Conservation (phyloP, 768 basidiomycete genomes). For the Leccinum olivaceopallidum region DNA sequence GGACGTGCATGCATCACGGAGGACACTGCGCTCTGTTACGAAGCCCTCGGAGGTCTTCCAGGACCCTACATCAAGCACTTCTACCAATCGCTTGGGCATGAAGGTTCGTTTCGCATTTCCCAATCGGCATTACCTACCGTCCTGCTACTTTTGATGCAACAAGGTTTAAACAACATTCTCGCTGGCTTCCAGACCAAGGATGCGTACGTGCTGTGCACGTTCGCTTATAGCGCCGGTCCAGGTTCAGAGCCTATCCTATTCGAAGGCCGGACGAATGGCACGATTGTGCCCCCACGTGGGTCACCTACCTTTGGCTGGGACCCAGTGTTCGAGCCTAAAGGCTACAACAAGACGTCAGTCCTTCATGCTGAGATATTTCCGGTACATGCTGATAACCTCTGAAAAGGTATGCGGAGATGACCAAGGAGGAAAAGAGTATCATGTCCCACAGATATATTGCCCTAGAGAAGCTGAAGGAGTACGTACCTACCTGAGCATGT, state of each 20-base stretch:
- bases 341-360: constrained; percentile 73
- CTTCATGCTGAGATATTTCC: background rate
- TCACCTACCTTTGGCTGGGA: constrained; percentile 88
- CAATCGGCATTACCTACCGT: background rate
- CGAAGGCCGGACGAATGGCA: constrained; percentile 86
- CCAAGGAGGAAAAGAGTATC: constrained; percentile 56
- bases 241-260: constrained; percentile 76
- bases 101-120: constrained; percentile 48
- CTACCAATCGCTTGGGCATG: constrained; percentile 77
- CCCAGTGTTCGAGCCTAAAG: constrained; percentile 77
- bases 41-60: constrained; percentile 89
- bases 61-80: constrained; percentile 99
- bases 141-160: background rate
- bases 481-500: constrained; percentile 7
- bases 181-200: constrained; percentile 70
- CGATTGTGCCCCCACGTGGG: constrained; percentile 86
- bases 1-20: constrained; percentile 73
- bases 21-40: constrained; percentile 93
- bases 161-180: constrained; percentile 82
- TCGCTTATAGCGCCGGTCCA: constrained; percentile 90
- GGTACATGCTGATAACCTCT: background rate
- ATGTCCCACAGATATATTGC: constrained; percentile 70
- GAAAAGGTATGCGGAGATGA: constrained; percentile 68
- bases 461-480: constrained; percentile 52
- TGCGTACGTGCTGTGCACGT: constrained; percentile 93